Conservation (phyloP, 768 basidiomycete genomes). For the Termitomyces sp. region DNA sequence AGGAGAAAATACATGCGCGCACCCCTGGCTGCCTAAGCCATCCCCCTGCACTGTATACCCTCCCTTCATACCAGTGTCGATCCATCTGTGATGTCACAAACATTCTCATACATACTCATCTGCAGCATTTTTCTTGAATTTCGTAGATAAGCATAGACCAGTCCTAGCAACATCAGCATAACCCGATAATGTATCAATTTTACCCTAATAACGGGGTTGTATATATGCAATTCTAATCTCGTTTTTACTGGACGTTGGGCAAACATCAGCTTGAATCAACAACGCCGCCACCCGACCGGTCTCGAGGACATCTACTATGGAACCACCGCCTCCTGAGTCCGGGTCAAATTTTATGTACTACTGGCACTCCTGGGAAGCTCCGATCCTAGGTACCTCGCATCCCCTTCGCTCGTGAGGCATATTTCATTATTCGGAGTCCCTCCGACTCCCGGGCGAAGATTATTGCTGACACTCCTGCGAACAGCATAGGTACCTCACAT, state of each 20-base stretch:
- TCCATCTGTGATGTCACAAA: neutral
- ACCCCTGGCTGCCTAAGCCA: constrained; percentile 33
- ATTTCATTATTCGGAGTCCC: no score
- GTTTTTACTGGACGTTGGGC: neutral
- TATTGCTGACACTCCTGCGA: no score
- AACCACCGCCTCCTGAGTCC: no score
- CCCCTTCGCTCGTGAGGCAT: no score
- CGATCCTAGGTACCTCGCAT: no score
- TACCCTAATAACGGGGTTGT: constrained; percentile 8
- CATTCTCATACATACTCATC: constrained; percentile 5
- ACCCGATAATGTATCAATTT: constrained; percentile 9
- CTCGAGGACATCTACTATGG: no score
- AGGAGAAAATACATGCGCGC: constrained; percentile 78
- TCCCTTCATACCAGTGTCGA: constrained; percentile 8
- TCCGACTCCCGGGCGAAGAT: no score
- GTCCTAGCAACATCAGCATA: constrained; percentile 4
- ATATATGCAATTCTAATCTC: constrained; percentile 2
- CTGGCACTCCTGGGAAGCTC: no score
- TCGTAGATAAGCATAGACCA: constrained; percentile 15
- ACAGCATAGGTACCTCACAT: no score
- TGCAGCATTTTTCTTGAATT: constrained; percentile 2
- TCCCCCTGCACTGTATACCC: constrained; percentile 9
- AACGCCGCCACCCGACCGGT: no score
- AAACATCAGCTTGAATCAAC: no score
- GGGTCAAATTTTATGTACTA: no score